Conservation (phyloP, 805 yeast genomes). For the Clavispora vitiphila region DNA sequence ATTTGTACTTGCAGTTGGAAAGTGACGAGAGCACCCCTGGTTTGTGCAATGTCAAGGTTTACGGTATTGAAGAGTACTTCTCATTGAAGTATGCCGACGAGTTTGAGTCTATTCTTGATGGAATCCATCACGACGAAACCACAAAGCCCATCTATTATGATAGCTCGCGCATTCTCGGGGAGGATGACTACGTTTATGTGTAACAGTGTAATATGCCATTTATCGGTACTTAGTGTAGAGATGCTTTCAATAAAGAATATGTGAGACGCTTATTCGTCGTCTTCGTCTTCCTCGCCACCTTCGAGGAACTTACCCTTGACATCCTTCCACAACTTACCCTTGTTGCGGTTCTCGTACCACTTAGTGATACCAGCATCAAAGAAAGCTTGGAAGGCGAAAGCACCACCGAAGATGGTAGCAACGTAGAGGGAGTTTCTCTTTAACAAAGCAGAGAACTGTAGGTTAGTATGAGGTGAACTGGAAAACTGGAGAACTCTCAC, state of each 20-base stretch:
- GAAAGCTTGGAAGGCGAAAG: constrained; percentile 79
- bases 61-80: constrained; percentile 11
- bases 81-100: constrained; percentile 8
- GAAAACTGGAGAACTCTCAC: background rate
- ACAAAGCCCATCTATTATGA: background rate
- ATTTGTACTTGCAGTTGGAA: constrained; percentile 25
- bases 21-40: constrained; percentile 10
- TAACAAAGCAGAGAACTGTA: constrained; percentile 24
- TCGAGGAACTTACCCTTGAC: constrained; percentile 55
- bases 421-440: constrained; percentile 91
- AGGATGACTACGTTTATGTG: constrained; percentile 3
- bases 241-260: constrained; percentile 1
- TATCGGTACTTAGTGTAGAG: background rate
- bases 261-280: constrained; percentile 38
- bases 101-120: constrained; percentile 10
- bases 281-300: constrained; percentile 51
- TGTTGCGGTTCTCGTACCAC: constrained; percentile 76
- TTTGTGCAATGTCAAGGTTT: constrained; percentile 11
- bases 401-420: constrained; percentile 73
- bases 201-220: constrained; percentile 1
- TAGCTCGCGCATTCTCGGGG: constrained; percentile 1
- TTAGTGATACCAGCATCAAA: constrained; percentile 63
- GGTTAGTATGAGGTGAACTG: constrained; percentile 19
- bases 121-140: constrained; percentile 1
- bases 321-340: constrained; percentile 83